Evolutionary conservation across 257 asterid genomes (phyloP).

Genomic region (Paulownia fortunei): DNA sequence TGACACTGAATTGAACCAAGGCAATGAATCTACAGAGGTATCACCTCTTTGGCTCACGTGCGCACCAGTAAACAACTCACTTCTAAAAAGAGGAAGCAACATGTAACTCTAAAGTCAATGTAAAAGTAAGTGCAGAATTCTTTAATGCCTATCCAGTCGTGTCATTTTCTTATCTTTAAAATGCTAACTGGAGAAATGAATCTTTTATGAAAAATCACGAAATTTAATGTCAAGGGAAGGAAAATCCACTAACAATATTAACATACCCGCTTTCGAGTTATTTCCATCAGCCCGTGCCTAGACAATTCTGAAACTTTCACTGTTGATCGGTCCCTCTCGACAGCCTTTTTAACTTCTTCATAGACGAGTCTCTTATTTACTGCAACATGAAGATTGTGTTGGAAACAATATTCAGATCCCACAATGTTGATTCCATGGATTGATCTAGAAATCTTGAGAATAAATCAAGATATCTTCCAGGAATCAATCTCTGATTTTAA

Average conservation of each 20-base stretch:
- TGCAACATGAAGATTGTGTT: conserved; percentile 41
- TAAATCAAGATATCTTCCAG: neutral
- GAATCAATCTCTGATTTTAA: neutral
- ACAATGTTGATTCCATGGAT: conserved; percentile 8
- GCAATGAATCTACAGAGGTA: neutral
- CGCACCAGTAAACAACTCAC: neutral
- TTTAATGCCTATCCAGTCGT: neutral
- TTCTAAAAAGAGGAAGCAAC: conserved; percentile 1
- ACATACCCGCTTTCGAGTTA: conserved; percentile 91
- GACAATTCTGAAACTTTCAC: conserved; percentile 92
- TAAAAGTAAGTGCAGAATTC: neutral
- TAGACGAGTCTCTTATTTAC: conserved; percentile 89
- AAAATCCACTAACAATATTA: neutral
- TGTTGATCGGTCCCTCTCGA: conserved; percentile 88
- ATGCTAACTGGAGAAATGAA: conserved; percentile 9
- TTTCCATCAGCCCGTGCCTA: conserved; percentile 95
- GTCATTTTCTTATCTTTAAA: neutral
- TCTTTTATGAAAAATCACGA: neutral
- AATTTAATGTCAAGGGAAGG: neutral
- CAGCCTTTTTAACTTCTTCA: conserved; percentile 86
- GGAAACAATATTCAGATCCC: neutral
- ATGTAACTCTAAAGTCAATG: neutral
- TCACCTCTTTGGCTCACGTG: neutral
- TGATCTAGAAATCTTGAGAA: no score
- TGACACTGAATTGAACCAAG: neutral